These are phyloP conservation scores for Pyrenochaeta sp. DNA, from an alignment of 2,329 filamentous ascomycete species.

Conservation along the genomic window DNA sequence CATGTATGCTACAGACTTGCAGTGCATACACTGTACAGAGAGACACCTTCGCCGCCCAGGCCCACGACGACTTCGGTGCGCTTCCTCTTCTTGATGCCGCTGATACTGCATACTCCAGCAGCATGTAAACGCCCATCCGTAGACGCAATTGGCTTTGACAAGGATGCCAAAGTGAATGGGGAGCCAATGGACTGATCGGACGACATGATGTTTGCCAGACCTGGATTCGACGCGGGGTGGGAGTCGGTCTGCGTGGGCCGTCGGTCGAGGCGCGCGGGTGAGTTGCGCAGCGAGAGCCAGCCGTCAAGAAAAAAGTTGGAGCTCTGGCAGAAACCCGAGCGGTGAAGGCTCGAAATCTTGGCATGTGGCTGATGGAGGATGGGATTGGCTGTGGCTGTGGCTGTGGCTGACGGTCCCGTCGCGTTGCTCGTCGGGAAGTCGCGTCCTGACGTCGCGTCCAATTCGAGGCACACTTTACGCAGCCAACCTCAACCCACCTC, in stretches of 20 bases:
- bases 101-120: constrained; percentile 61
- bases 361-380: constrained; percentile 16
- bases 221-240: constrained; percentile 10
- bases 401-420: constrained; percentile 11
- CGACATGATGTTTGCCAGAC: constrained; percentile 46
- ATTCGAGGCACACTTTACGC: background rate
- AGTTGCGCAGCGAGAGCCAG: constrained; percentile 13
- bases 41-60: constrained; percentile 67
- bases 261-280: constrained; percentile 22
- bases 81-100: constrained; percentile 66
- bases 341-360: constrained; percentile 19
- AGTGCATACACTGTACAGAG: constrained; percentile 65
- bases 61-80: constrained; percentile 67
- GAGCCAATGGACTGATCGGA: constrained; percentile 45
- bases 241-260: constrained; percentile 34
- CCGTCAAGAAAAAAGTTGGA: constrained; percentile 33
- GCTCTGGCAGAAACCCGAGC: constrained; percentile 26
- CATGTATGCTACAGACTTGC: constrained; percentile 6
- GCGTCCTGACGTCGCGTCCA: constrained; percentile 19
- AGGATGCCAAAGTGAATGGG: constrained; percentile 52
- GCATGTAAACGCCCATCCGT: constrained; percentile 51
- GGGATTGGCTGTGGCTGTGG: no score
- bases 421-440: constrained; percentile 12
- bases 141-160: constrained; percentile 53
- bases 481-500: constrained; percentile 2